Evolutionary conservation across 129 eudicot species (phyloP).

Genomic region (Lactuca saligna): DNA sequence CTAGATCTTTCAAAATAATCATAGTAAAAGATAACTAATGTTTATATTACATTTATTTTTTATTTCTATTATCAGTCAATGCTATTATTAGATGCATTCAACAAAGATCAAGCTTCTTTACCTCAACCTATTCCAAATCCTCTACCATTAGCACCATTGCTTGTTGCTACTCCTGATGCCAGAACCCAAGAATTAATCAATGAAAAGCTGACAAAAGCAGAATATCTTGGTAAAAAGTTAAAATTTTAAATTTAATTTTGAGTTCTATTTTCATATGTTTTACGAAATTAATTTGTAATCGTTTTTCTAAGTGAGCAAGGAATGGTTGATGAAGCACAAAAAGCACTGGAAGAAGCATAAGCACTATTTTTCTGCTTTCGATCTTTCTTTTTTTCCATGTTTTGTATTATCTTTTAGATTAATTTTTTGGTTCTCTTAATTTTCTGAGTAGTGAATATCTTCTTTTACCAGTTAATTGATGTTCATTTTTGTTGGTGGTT

Average conservation of each 20-base stretch:
- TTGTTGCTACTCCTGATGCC: slow-evolving; percentile 78
- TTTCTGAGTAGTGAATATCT: slow-evolving; percentile 38
- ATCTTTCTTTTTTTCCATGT: too few relatives aligned
- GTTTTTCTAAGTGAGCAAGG: slow-evolving; percentile 84
- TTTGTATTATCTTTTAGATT: too few relatives aligned
- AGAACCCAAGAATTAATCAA: slow-evolving; percentile 92
- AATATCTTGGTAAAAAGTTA: slow-evolving; percentile 78
- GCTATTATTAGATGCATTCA: slow-evolving; percentile 91
- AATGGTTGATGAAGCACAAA: slow-evolving; percentile 94
- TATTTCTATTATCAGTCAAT: slow-evolving; percentile 54
- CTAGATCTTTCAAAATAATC: neutral
- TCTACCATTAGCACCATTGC: slow-evolving; percentile 66
- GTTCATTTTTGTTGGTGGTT: neutral
- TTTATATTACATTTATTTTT: neutral
- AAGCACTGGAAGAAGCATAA: slow-evolving; percentile 94
- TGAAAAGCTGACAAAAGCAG: slow-evolving; percentile 96
- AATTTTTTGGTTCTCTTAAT: too few relatives aligned
- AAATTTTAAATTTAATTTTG: neutral
- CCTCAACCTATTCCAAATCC: slow-evolving; percentile 89
- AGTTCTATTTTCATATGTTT: slow-evolving; percentile 3
- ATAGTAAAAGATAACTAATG: too few relatives aligned
- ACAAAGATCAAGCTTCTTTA: slow-evolving; percentile 92
- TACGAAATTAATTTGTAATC: neutral
- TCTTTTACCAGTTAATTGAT: neutral
- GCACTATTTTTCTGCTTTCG: too few relatives aligned